These are phyloP conservation scores for Paracoccidioides lutzii DNA, from an alignment of 2,329 filamentous ascomycete genomes.

Conservation along the genomic window DNA sequence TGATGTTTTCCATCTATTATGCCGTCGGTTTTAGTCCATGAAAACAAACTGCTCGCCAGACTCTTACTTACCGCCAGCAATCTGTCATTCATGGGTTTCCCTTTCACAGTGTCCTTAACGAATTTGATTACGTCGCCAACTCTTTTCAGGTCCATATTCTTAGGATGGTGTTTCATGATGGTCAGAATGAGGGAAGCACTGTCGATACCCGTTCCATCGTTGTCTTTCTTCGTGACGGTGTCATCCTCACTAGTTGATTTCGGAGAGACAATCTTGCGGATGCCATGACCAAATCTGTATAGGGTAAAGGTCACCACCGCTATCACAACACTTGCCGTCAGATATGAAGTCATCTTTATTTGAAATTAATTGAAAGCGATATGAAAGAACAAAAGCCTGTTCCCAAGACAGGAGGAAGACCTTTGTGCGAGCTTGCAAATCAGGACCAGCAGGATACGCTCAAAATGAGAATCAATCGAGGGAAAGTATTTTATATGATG, in stretches of 20 bases:
- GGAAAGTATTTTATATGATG: not conserved
- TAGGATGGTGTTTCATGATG: slow-evolving; percentile 4
- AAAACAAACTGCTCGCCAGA: not conserved
- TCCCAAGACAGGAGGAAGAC: too few species aligned
- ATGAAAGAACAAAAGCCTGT: not conserved
- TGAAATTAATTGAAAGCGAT: not conserved
- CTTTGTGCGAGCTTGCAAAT: not conserved
- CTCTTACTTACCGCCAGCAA: slow-evolving; percentile 3
- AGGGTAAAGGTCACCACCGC: not conserved
- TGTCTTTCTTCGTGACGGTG: not conserved
- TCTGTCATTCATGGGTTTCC: slow-evolving; percentile 6
- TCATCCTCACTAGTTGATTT: not conserved
- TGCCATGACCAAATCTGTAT: slow-evolving; percentile 1
- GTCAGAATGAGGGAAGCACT: slow-evolving; percentile 2
- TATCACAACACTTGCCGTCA: not conserved
- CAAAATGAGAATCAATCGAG: not conserved
- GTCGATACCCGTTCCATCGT: slow-evolving; percentile 1
- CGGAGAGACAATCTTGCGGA: not conserved
- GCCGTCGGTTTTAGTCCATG: not conserved
- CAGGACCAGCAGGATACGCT: not conserved
- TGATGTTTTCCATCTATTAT: slow-evolving; percentile 17
- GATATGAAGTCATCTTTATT: not conserved
- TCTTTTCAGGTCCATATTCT: slow-evolving; percentile 5
- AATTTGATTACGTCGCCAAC: slow-evolving; percentile 2
- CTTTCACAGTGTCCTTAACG: slow-evolving; percentile 1